phyloP scores from a whole-genome alignment of 2,329 filamentous ascomycete species.

The Didymella exigua region DNA sequence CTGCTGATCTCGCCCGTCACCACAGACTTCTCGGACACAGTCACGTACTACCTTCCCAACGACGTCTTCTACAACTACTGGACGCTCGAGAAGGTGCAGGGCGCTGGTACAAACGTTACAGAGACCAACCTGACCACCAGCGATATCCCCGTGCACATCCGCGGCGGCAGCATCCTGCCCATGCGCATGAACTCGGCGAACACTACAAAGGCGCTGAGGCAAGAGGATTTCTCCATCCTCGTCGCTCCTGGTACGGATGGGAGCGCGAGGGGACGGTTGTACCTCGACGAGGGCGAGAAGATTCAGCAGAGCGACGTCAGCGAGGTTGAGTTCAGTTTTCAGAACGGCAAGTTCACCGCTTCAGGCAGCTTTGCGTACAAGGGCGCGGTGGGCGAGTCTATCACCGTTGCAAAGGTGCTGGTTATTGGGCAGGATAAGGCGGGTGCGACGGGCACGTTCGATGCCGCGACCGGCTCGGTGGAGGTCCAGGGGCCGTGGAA shows the following conservation, averaged over 20 bases:
- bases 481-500: constrained; percentile 40
- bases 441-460: constrained; percentile 23
- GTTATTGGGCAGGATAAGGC: constrained; percentile 35
- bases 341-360: constrained; percentile 57
- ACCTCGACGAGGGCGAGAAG: constrained; percentile 78
- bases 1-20: constrained; percentile 64
- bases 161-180: constrained; percentile 69
- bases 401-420: constrained; percentile 33
- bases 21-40: constrained; percentile 57
- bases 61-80: constrained; percentile 67
- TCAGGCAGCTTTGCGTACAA: constrained; percentile 62
- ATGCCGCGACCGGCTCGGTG: constrained; percentile 18
- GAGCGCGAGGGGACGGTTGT: constrained; percentile 69
- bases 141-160: constrained; percentile 70
- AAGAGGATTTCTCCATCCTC: constrained; percentile 72
- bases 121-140: constrained; percentile 55
- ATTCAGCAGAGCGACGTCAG: constrained; percentile 64
- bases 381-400: constrained; percentile 23
- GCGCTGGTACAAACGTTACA: constrained; percentile 53
- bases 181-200: constrained; percentile 61
- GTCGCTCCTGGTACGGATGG: constrained; percentile 69
- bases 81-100: constrained; percentile 55
- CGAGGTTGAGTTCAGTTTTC: constrained; percentile 65
- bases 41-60: constrained; percentile 62
- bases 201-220: constrained; percentile 67